Evolutionary conservation across 345 rosid species (phyloP).

Genomic region (Populus pruinosa): DNA sequence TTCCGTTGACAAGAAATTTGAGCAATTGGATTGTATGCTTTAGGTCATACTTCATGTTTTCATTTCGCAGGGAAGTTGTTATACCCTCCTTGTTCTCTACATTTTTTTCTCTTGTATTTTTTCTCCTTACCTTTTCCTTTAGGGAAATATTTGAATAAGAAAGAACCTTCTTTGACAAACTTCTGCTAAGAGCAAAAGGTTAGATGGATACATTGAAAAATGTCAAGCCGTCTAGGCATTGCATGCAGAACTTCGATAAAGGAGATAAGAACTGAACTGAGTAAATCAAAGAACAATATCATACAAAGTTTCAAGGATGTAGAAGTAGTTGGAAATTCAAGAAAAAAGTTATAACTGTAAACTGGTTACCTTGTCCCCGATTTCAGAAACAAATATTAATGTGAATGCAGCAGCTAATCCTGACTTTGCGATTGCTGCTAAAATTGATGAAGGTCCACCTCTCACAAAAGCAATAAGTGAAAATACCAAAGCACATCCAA

Average conservation of each 20-base stretch:
- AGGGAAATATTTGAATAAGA: background rate
- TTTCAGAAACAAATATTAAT: conserved; percentile 92
- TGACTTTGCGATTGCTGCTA: conserved; percentile 86
- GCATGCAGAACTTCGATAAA: background rate
- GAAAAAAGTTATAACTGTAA: background rate
- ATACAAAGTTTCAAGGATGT: background rate
- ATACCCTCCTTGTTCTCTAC: background rate
- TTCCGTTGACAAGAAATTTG: background rate
- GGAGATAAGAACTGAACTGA: background rate
- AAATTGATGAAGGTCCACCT: conserved; percentile 66
- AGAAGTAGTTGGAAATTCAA: background rate
- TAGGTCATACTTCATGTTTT: background rate
- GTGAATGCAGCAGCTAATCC: conserved; percentile 98
- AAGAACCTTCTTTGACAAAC: background rate
- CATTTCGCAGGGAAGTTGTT: background rate
- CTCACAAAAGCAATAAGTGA: conserved; percentile 67
- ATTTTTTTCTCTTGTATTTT: background rate
- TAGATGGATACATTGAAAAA: background rate
- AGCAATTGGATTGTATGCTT: background rate
- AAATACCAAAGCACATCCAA: conserved; percentile 69
- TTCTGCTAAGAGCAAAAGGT: background rate
- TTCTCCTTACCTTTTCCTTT: background rate
- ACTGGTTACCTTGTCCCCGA: conserved; percentile 86
- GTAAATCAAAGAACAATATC: background rate
- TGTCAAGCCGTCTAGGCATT: background rate